Base-by-base conservation (phyloP, 2,329 filamentous ascomycete species). In the Calonectria hongkongensis region DNA sequence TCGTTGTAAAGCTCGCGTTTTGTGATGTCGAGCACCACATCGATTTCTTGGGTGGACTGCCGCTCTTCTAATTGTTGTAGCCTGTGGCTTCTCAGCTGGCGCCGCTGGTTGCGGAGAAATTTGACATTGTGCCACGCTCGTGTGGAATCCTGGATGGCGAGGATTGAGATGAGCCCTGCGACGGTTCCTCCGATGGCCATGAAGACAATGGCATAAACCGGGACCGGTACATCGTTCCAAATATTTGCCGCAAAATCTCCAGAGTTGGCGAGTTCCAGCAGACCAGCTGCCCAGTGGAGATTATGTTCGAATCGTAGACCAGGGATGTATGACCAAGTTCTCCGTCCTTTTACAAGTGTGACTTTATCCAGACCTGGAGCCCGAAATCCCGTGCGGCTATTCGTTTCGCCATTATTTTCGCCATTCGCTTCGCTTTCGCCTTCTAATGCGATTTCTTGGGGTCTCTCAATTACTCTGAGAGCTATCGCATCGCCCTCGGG, bases 171-270 rank as follows among this genome's bases (percentile, higher is more conserved):
- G 3, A 84, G 68, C 0, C 88, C 81, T 0, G 89, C 88, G 2
- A 86, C 73, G 0, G 85, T 84, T 0, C 86, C 89, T 1, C 89
- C 89, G 3, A 90, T 80, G 0, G 82, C 88, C 89, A 91, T 90
- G 5, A 90, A 80, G 0, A 86, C 84, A 0, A 86, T 80, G 10
- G 88, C 89, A 63, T 87, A 87, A 1, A 78, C 74, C 0, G 89
- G 89, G 0, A 89, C 84, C 0, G 89, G 89, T 0, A 85, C 81
- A 1, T 86, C 74, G 74, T 91, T 91, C 87, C 88, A 91, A 1
- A 91, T 85, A 68, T 91, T 91, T 68, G 89, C 89, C 0, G 89
- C 88, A 68, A 91, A 91, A 75, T 91, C 89, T 2, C 86, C 85
- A 0, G 88, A 88, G 76, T 91, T 91, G 66, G 87, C 87, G 2